phyloP scores from a whole-genome alignment of 257 asterid genomes.

The Scutellaria baicalensis region DNA sequence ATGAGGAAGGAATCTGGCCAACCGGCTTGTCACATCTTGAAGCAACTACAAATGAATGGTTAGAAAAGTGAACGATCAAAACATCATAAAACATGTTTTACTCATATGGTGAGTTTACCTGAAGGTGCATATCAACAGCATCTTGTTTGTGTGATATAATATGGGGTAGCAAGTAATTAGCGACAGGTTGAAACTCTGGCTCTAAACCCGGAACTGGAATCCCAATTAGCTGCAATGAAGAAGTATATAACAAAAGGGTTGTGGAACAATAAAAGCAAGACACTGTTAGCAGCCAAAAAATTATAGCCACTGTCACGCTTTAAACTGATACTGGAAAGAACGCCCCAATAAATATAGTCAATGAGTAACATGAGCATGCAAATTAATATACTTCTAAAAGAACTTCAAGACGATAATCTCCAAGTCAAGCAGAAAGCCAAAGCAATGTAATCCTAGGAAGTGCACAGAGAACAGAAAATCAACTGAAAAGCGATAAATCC shows the following conservation, averaged over 20 bases:
- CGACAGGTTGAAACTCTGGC: slow-evolving; percentile 89
- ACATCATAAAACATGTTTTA: neutral
- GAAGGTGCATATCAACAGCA: slow-evolving; percentile 72
- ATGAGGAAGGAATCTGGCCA: slow-evolving; percentile 88
- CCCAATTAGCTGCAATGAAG: slow-evolving; percentile 74
- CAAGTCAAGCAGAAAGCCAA: neutral
- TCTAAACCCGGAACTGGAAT: slow-evolving; percentile 78
- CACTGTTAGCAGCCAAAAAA: slow-evolving; percentile 4
- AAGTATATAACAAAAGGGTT: slow-evolving; percentile 6
- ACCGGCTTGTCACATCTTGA: slow-evolving; percentile 70
- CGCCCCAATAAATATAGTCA: neutral
- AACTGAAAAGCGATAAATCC: neutral
- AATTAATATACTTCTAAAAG: neutral
- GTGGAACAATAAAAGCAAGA: slow-evolving; percentile 7
- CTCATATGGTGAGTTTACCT: slow-evolving; percentile 43
- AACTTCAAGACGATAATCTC: neutral
- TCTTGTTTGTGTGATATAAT: slow-evolving; percentile 83
- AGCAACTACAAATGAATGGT: slow-evolving; percentile 66
- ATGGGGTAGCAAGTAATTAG: slow-evolving; percentile 66
- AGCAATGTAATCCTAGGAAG: neutral
- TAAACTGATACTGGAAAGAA: slow-evolving; percentile 1
- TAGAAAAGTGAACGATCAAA: slow-evolving; percentile 26
- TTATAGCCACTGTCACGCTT: neutral
- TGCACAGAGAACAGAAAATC: neutral
- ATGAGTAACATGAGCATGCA: slow-evolving; percentile 1